phyloP scores from a whole-genome alignment of 768 basidiomycete species.

The Tulasnella sp. region DNA sequence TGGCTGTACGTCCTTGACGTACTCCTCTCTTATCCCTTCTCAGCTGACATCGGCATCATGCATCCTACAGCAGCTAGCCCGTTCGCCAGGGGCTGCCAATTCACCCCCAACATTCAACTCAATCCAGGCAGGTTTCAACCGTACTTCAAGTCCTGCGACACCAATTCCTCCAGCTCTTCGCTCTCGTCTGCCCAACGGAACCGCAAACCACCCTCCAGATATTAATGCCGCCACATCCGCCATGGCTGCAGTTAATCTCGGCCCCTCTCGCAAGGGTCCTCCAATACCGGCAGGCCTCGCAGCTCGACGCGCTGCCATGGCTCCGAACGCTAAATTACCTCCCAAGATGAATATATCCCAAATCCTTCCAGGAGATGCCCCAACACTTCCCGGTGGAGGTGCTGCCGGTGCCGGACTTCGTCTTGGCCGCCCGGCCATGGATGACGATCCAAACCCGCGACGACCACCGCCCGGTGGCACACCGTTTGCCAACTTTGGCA shows the following conservation, averaged over 20 bases:
- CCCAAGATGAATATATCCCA: constrained; percentile 34
- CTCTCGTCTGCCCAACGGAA: constrained; percentile 33
- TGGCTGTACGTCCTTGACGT: constrained; percentile 67
- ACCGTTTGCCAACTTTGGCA: constrained; percentile 90
- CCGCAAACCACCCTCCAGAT: constrained; percentile 29
- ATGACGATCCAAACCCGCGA: constrained; percentile 39
- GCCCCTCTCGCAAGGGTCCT: constrained; percentile 36
- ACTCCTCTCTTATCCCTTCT: background rate
- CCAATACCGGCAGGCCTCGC: constrained; percentile 29
- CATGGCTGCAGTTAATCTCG: constrained; percentile 24
- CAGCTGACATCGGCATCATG: constrained; percentile 6
- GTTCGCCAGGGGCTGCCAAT: constrained; percentile 37
- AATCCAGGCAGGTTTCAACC: constrained; percentile 51
- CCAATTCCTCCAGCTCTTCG: constrained; percentile 39
- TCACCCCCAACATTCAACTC: constrained; percentile 42
- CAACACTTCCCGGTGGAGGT: constrained; percentile 51
- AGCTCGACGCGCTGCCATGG: constrained; percentile 29
- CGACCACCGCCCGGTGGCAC: constrained; percentile 53
- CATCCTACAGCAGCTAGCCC: constrained; percentile 34
- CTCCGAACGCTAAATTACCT: background rate
- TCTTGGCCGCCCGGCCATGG: constrained; percentile 59
- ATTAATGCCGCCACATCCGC: constrained; percentile 21
- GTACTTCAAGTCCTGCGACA: constrained; percentile 47
- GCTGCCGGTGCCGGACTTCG: constrained; percentile 71
- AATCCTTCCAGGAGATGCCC: constrained; percentile 44